Conservation (phyloP, 768 basidiomycete species). For the Lentinula sp. region DNA sequence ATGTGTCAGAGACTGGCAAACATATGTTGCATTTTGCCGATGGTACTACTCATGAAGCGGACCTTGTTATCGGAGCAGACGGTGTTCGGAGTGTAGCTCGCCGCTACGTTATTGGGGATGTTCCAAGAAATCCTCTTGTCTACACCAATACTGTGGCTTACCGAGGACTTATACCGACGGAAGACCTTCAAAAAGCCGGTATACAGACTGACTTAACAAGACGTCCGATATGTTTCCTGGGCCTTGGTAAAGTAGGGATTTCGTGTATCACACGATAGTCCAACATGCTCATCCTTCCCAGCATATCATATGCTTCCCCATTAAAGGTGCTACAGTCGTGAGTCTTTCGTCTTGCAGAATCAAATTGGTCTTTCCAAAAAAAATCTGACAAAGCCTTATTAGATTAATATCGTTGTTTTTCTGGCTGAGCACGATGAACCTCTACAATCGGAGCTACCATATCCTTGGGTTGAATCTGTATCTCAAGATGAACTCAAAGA, state of each 20-base stretch:
- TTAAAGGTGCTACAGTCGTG: constrained; percentile 36
- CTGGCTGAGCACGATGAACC: constrained; percentile 23
- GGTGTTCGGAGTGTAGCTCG: constrained; percentile 21
- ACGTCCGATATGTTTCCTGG: constrained; percentile 36
- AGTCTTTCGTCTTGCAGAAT: constrained; percentile 7
- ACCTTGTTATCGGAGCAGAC: constrained; percentile 44
- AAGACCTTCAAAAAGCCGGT: constrained; percentile 33
- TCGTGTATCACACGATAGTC: neutral
- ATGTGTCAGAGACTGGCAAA: constrained; percentile 15
- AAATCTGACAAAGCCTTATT: neutral
- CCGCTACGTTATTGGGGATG: constrained; percentile 25
- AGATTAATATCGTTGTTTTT: constrained; percentile 46
- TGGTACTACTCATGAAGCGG: constrained; percentile 37
- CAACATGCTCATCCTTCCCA: constrained; percentile 15
- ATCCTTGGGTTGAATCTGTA: constrained; percentile 37
- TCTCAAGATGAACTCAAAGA: constrained; percentile 37
- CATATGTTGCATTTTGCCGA: constrained; percentile 41
- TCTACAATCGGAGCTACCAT: constrained; percentile 20
- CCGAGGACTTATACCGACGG: constrained; percentile 37
- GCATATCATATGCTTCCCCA: constrained; percentile 50
- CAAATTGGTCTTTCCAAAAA: neutral
- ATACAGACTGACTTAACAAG: constrained; percentile 30
- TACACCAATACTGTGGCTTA: constrained; percentile 46
- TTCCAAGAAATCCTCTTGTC: constrained; percentile 18
- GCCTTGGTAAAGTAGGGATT: constrained; percentile 33